Evolutionary conservation across 495 filamentous ascomycete species (phyloP), one percentile per base, ranked within the genome.

Genomic region (Neurospora pannonica): DNA sequence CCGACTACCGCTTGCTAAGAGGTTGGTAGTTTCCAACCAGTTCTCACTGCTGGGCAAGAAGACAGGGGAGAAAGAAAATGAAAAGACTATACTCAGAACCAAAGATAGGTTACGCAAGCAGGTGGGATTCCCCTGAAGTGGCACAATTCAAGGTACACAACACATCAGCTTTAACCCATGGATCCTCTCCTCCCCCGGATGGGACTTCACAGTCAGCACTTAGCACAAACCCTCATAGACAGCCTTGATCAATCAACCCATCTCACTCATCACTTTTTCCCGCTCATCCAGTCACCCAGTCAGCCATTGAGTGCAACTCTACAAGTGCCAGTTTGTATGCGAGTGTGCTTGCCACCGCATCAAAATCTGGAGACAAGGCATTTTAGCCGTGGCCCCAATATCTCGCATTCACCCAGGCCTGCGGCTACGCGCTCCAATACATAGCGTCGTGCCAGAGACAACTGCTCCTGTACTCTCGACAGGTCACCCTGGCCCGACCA

Each of bases 321-420:
- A 43, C 17, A 39, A 37, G 54, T 67, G 15, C 42, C 17, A 36
- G 13, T 42, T 28, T 75, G 69, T 46, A 72, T 71, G 70, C 21
- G 46, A 67, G 42, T 36, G 38, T 42, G 71, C 73, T 80, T 74
- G 79, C 78, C 79, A 77, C 80, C 79, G 76, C 76, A 36, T 79
- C 78, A 79, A 77, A 67, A 73, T 42, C 39, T 62, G 36, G 73
- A 75, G 77, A 77, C 76, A 76, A 75, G 78, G 72, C 78, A 81
- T 75, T 79, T 81, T 82, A 82, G 74, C 80, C 79, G 78, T 76
- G 48, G 78, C 79, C 73, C 76, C 76, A 79, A 81, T 79, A 78
- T 76, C 71, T 75, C 74, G 76, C 80, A 79, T 82, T 81, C 79
- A 81, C 78, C 79, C 79, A 81, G 75, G 71, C 74, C 78, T 78